These are phyloP conservation scores for Cladophialophora psammophila DNA, from an alignment of 2,329 filamentous ascomycete species.

Conservation along the genomic window DNA sequence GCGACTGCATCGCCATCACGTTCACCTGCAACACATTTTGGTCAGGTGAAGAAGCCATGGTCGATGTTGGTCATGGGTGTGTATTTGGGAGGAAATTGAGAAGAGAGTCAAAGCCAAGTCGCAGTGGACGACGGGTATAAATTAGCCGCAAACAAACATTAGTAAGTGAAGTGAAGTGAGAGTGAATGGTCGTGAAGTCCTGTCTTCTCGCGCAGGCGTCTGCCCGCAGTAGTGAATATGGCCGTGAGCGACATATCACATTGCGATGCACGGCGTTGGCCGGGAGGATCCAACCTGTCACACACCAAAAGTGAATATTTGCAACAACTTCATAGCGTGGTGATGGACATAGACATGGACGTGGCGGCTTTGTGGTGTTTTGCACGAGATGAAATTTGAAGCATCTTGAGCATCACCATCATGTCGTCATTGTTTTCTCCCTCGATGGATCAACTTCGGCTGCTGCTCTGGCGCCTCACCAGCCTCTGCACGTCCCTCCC, in stretches of 20 bases:
- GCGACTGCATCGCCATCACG: conserved; percentile 1
- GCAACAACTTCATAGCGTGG: neutral
- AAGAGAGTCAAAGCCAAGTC: neutral
- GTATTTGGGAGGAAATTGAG: neutral
- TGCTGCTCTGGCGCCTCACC: too few species aligned
- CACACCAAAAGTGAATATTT: neutral
- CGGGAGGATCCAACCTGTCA: neutral
- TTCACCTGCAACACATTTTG: neutral
- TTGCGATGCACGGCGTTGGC: neutral
- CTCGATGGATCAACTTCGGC: too few species aligned
- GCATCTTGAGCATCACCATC: too few species aligned
- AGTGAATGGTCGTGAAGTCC: neutral
- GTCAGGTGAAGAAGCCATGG: neutral
- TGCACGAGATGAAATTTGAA: too few species aligned
- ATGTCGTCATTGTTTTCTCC: too few species aligned
- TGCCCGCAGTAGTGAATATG: neutral
- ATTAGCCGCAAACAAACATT: neutral
- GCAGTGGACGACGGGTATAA: neutral
- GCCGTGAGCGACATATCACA: neutral
- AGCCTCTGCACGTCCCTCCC: too few species aligned
- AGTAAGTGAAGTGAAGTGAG: conserved; percentile 1
- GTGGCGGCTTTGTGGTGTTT: neutral
- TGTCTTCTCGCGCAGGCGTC: neutral
- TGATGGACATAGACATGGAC: neutral
- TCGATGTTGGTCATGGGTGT: neutral